phyloP scores from a whole-genome alignment of 768 basidiomycete species.

The Crucibulum laeve region DNA sequence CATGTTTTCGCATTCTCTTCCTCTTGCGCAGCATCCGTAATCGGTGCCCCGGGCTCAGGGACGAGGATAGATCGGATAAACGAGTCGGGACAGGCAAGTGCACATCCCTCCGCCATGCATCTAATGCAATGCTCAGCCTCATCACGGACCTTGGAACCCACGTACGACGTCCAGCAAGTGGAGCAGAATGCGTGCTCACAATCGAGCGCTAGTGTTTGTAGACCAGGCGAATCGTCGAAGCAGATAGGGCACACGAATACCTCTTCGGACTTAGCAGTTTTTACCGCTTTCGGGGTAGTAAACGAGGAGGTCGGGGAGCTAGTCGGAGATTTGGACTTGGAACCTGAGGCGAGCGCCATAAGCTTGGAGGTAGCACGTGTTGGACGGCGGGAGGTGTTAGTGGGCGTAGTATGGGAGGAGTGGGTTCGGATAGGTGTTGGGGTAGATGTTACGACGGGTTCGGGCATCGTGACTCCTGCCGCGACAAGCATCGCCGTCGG shows the following conservation, averaged over 20 bases:
- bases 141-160: slow-evolving; percentile 74
- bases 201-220: slow-evolving; percentile 62
- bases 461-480: slow-evolving; percentile 60
- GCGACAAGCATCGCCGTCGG: slow-evolving; percentile 63
- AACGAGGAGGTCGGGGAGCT: slow-evolving; percentile 18
- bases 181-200: slow-evolving; percentile 87
- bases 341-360: slow-evolving; percentile 24
- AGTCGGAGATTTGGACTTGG: slow-evolving; percentile 26
- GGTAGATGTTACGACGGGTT: slow-evolving; percentile 31
- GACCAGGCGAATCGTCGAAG: slow-evolving; percentile 66
- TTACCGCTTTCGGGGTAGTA: slow-evolving; percentile 21
- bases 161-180: slow-evolving; percentile 81
- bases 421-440: slow-evolving; percentile 27
- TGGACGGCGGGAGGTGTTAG: slow-evolving; percentile 23
- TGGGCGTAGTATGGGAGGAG: slow-evolving; percentile 13
- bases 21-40: slow-evolving; percentile 18
- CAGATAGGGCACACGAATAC: slow-evolving; percentile 92
- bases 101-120: slow-evolving; percentile 81
- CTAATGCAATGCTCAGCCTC: slow-evolving; percentile 71
- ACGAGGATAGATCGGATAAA: slow-evolving; percentile 58
- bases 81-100: slow-evolving; percentile 56
- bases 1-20: slow-evolving; percentile 47
- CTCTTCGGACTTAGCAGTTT: slow-evolving; percentile 26
- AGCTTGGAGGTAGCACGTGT: slow-evolving; percentile 34
- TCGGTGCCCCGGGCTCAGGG: slow-evolving; percentile 19